Evolutionary conservation across 1,139 yeast genomes (phyloP).

Genomic region (Kurtzmaniella quercitrusa): DNA sequence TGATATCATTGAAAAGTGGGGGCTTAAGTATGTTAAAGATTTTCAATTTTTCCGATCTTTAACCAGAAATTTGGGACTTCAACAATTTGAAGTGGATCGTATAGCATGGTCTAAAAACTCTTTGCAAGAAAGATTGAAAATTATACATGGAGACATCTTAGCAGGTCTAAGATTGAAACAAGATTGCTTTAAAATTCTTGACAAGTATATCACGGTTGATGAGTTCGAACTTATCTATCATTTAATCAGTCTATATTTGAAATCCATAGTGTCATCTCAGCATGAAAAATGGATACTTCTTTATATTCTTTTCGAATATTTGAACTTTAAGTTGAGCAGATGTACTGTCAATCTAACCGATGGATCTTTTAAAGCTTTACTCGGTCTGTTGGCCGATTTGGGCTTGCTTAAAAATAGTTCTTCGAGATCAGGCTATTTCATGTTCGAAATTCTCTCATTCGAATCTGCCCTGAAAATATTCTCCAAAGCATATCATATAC

Average conservation of each 20-base stretch:
- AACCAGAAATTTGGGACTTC: slow-evolving; percentile 29
- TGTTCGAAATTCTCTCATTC: slow-evolving; percentile 1
- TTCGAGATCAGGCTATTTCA: neutral
- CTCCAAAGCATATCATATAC: slow-evolving; percentile 13
- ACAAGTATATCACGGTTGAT: slow-evolving; percentile 18
- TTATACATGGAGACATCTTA: slow-evolving; percentile 26
- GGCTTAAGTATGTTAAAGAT: slow-evolving; percentile 5
- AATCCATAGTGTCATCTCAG: slow-evolving; percentile 18
- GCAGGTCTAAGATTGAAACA: slow-evolving; percentile 20
- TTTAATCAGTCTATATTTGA: slow-evolving; percentile 27
- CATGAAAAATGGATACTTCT: slow-evolving; percentile 28
- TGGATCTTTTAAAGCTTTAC: slow-evolving; percentile 18
- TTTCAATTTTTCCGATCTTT: slow-evolving; percentile 15
- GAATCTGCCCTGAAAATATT: neutral
- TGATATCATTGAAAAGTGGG: slow-evolving; percentile 3
- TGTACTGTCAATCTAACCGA: slow-evolving; percentile 18
- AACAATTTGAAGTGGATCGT: slow-evolving; percentile 21
- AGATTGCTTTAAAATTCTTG: slow-evolving; percentile 17
- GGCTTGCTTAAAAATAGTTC: slow-evolving; percentile 4
- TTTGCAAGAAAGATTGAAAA: slow-evolving; percentile 19
- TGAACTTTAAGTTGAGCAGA: slow-evolving; percentile 14
- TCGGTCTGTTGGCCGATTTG: slow-evolving; percentile 20
- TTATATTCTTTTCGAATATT: slow-evolving; percentile 20
- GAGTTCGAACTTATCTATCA: slow-evolving; percentile 25
- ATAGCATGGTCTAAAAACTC: slow-evolving; percentile 25